Conservation (phyloP, 139 green algal species). For the Chlamydomonas incerta region DNA sequence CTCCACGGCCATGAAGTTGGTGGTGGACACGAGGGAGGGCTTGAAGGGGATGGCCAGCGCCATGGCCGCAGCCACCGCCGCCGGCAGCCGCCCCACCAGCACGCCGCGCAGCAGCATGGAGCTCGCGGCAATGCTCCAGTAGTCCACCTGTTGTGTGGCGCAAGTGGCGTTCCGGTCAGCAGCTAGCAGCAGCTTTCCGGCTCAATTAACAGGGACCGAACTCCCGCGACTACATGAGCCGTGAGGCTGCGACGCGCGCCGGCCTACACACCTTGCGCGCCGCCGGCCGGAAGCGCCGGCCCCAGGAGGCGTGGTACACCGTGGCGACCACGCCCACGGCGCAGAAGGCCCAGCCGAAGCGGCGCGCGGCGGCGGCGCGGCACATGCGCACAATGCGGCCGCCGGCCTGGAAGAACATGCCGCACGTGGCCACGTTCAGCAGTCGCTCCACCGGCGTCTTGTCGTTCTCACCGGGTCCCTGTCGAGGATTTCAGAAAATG, state of each 20-base stretch:
- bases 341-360: conserved; percentile 34
- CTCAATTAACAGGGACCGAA: too few relatives aligned
- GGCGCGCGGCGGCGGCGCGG: conserved; percentile 1
- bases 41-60: conserved; percentile 68
- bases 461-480: conserved; percentile 36
- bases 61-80: conserved; percentile 37
- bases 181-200: too few relatives aligned
- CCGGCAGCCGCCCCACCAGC: conserved; percentile 10
- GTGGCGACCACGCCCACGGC: conserved; percentile 20
- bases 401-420: conserved; percentile 27
- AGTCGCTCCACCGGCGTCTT: not conserved
- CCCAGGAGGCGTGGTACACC: conserved; percentile 15
- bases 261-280: not conserved
- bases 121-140: conserved; percentile 21
- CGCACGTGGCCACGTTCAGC: conserved; percentile 27
- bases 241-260: too few relatives aligned
- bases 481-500: not conserved
- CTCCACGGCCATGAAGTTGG: conserved; percentile 63
- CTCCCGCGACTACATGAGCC: too few relatives aligned
- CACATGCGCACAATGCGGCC: conserved; percentile 11
- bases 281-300: not conserved
- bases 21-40: conserved; percentile 61
- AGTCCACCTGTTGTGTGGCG: too few relatives aligned
- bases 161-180: too few relatives aligned
- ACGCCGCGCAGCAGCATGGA: conserved; percentile 10